phyloP scores from a whole-genome alignment of 192 early-diverging fungal species.

The Backusella parvicylindrica region DNA sequence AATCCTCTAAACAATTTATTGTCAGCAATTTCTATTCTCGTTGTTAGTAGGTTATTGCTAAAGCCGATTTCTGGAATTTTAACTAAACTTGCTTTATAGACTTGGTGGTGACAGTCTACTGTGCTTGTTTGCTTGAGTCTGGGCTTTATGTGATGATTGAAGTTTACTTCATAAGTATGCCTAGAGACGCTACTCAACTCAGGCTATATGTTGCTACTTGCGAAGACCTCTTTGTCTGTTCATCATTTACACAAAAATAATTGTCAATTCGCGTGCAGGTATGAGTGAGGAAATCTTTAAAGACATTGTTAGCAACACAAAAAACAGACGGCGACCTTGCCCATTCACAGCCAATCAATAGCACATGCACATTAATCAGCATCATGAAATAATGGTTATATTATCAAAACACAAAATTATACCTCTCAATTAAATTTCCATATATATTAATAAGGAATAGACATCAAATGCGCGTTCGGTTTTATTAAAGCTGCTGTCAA shows the following conservation, averaged over 20 bases:
- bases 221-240: background rate
- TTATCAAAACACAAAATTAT: background rate
- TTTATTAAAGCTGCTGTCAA: background rate
- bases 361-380: too few relatives aligned
- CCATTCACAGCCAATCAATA: background rate
- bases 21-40: background rate
- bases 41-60: background rate
- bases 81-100: background rate
- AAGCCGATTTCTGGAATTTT: background rate
- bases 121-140: background rate
- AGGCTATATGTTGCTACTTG: background rate
- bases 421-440: background rate
- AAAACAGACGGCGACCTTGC: background rate
- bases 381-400: too few relatives aligned
- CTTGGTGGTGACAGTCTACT: background rate
- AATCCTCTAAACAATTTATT: background rate
- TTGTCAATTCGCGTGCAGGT: background rate
- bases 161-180: background rate
- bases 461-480: background rate
- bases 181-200: conserved; percentile 6
- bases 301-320: background rate
- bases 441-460: background rate
- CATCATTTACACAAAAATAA: background rate
- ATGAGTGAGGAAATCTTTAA: background rate
- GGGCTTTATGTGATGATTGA: background rate